Evolutionary conservation across 192 early-diverging fungal genomes (phyloP), one percentile per base, ranked within the genome.

Genomic region (Hyaloraphidium curvatum): DNA sequence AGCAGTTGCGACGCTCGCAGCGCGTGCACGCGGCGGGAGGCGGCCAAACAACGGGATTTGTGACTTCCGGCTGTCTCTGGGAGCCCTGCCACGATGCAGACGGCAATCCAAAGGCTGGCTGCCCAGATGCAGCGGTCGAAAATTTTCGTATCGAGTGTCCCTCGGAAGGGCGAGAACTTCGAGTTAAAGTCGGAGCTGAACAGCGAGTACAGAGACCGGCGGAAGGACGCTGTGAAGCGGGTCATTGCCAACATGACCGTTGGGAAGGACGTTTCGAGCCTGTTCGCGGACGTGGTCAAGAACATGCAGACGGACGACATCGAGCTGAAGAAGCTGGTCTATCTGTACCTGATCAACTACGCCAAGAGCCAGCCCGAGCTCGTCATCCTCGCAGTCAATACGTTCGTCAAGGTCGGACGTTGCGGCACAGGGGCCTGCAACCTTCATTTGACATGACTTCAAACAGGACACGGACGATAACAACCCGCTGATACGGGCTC

Each of bases 171-270:
- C 50, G 94, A 98, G 64, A 96, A 94, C 73, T 93, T 85, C 62
- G 94, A 98, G 71, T 75, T 98, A n/a, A 80, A 87, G 61, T 82
- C 84, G 3, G 94, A 96, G 55, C 71, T 98, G 39, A 98, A 98
- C 69, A 85, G 81, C 67, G 94, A 98, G 71, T 96, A 96, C 70
- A 82, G 80, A 54, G 88, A 96, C 55, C 71, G 82, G 40, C 76
- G 94, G 50, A 96, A 95, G 64, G 94, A 98, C 71, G 87, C 91
- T 0, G 92, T 98, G 28, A 91, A 94, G 58, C 86, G 91, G 63
- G 93, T 98, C 39, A 96, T 98, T 63, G 94, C 94, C 37, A 98
- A 98, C 67, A 98, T 98, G 94, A 98, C 94, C 5, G 87, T 98
- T 28, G 94, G 94, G 55, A 98, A 98, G 60, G 94, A 98, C 64